Percentiles rank a stretch among this genome's conserved stretches.
Conservation (phyloP, 2,329 filamentous ascomycete species). For the Diaporthe caulivora region DNA sequence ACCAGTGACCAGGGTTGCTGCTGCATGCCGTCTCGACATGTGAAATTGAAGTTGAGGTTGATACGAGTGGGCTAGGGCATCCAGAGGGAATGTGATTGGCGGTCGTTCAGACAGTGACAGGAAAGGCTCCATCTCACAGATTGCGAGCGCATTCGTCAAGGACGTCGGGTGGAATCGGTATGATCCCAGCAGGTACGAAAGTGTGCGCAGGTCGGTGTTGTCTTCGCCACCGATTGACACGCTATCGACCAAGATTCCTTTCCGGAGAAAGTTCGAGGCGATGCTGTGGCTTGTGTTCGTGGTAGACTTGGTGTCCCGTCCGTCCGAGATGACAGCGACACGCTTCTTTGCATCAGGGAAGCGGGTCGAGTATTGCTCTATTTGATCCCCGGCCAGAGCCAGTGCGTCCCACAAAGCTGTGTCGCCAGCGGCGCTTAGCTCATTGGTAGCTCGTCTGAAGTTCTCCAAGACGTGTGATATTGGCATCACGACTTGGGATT, state of each 20-base stretch:
- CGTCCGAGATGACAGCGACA: conserved; percentile 28
- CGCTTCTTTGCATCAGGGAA: conserved; percentile 25
- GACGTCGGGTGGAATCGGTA: conserved; percentile 23
- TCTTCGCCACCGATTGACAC: conserved; percentile 4
- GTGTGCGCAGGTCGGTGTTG: conserved; percentile 12
- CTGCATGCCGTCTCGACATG: not conserved
- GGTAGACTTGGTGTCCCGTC: conserved; percentile 10
- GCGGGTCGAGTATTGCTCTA: conserved; percentile 17
- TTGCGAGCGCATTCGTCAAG: conserved; percentile 12
- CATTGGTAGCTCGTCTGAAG: conserved; percentile 23
- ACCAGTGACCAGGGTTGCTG: conserved; percentile 14
- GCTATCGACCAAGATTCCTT: conserved; percentile 12
- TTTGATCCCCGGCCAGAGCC: conserved; percentile 19
- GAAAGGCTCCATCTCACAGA: conserved; percentile 34
- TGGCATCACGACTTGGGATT: conserved; percentile 20
- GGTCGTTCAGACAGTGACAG: conserved; percentile 22
- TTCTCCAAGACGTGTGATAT: conserved; percentile 30
- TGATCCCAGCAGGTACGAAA: conserved; percentile 23
- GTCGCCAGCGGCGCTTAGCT: not conserved
- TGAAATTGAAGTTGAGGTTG: not conserved
- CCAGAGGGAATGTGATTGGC: not conserved
- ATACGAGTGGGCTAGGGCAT: not conserved
- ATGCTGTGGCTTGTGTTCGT: not conserved
- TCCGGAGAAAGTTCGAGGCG: not conserved
- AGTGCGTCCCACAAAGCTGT: conserved; percentile 33